phyloP scores from a whole-genome alignment of 2,329 filamentous ascomycete genomes.

The Fusarium heterosporum region DNA sequence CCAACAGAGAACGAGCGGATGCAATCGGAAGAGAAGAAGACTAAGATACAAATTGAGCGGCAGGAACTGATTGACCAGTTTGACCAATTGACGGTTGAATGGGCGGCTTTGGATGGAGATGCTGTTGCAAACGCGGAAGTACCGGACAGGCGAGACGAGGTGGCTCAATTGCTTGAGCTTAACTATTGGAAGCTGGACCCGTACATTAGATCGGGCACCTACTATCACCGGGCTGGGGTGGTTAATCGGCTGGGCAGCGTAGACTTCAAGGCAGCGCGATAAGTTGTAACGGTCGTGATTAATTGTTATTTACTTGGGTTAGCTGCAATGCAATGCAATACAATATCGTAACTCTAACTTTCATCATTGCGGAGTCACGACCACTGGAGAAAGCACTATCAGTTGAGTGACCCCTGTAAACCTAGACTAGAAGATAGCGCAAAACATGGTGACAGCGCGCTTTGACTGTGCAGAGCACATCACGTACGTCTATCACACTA shows the following conservation, averaged over 20 bases:
- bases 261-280: constrained; percentile 38
- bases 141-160: constrained; percentile 54
- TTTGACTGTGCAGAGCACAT: constrained; percentile 17
- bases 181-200: constrained; percentile 81
- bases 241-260: constrained; percentile 30
- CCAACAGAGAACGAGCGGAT: constrained; percentile 67
- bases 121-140: constrained; percentile 2
- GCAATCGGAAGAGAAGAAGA: constrained; percentile 53
- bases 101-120: constrained; percentile 10
- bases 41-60: constrained; percentile 64
- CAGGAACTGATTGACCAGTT: constrained; percentile 65
- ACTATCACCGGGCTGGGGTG: constrained; percentile 39
- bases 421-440: background rate
- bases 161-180: constrained; percentile 63
- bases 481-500: background rate
- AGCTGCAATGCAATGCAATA: background rate
- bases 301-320: background rate
- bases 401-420: background rate
- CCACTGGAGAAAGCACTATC: background rate
- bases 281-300: background rate
- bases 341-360: background rate
- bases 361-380: background rate
- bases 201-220: constrained; percentile 66
- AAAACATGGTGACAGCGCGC: background rate
- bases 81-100: constrained; percentile 53